phyloP scores from a whole-genome alignment of 2,329 filamentous ascomycete species.

The Botrytis pseudocinerea region DNA sequence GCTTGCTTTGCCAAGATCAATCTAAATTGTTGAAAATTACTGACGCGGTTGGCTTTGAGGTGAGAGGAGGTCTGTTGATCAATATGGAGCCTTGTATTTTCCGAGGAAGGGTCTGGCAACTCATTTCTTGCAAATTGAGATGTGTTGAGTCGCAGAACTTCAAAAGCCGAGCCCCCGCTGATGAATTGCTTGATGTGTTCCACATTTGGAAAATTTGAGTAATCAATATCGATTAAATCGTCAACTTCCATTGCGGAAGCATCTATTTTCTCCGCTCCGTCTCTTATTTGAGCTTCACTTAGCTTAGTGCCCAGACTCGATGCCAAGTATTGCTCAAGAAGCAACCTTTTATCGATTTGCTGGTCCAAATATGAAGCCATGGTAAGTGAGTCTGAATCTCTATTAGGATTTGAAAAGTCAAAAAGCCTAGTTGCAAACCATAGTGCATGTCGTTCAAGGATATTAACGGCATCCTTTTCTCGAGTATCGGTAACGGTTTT shows the following conservation, averaged over 20 bases:
- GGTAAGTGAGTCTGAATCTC: neutral
- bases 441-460: neutral
- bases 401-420: conserved; percentile 13
- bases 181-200: conserved; percentile 8
- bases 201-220: conserved; percentile 1
- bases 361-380: conserved; percentile 19
- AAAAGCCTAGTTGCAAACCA: conserved; percentile 22
- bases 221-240: neutral
- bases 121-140: neutral
- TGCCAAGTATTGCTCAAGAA: conserved; percentile 17
- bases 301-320: neutral
- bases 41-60: too few species aligned
- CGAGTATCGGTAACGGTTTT: neutral
- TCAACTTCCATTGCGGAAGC: neutral
- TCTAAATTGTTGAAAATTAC: neutral
- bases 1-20: neutral
- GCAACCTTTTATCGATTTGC: neutral
- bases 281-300: neutral
- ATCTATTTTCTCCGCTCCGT: neutral
- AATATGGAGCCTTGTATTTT: neutral
- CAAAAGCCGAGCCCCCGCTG: neutral
- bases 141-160: neutral
- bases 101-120: neutral
- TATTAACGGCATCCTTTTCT: conserved; percentile 9
- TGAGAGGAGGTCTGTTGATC: neutral